Evolutionary conservation across 768 basidiomycete genomes (phyloP), one percentile per base, ranked within the genome.

Genomic region (Phlegmacium glaucopus): DNA sequence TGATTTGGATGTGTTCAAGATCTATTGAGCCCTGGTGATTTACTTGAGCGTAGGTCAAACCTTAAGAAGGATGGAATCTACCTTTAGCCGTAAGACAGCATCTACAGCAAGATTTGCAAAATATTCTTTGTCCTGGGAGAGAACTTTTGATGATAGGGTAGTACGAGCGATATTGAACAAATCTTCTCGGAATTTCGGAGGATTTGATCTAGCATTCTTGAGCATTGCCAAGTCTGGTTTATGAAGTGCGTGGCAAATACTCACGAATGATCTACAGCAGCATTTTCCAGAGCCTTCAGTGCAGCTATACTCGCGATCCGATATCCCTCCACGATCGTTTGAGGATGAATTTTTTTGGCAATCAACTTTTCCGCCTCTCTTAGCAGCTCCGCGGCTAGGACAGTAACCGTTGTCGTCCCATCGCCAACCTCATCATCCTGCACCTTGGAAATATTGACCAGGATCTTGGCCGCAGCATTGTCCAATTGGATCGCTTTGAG

Each of bases 391-490:
- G 90, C 81, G 2, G 94, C 90, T 13, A 99, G 68, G 11, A 99
- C 95, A 43, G 90, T 93, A 22, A 98, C 92, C 42, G 77, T 82
- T 17, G 91, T 94, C 29, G 91, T 94, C 35, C 91, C 96, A 69
- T 98, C 96, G 15, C 96, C 96, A 39, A 99, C 85, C 67, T 99
- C 96, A 63, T 99, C 96, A 64, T 99, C 96, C 71, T 98, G 96
- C n/a, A 98, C 95, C 64, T 99, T 99, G 1, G 94, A 95, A 68
- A 99, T 98, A 69, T 99, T 98, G 59, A 99, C 96, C 45, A 99
- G 79, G 65, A 99, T 97, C 76, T 99, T 99, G 34, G 96, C 96
- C 2, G 95, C 95, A 4, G 96, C 91, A 64, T 99, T 98, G 70
- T 99, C 96, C 53, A 99, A 83, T 59, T 93, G 88, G 60, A 99